phyloP scores from a whole-genome alignment of 768 basidiomycete genomes.

The Serendipita sp. region DNA sequence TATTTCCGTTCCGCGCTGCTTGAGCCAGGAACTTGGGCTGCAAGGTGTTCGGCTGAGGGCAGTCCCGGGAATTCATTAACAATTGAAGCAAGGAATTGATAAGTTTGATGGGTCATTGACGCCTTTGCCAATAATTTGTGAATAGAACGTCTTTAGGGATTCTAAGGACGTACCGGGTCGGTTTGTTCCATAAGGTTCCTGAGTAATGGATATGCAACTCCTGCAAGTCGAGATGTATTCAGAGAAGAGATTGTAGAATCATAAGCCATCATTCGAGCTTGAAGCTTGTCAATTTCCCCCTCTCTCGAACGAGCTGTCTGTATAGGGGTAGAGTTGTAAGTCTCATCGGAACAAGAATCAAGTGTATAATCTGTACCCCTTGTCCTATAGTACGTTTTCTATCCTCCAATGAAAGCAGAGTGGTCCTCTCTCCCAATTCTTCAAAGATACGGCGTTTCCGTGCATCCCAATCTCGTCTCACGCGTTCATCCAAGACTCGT shows the following conservation, averaged over 20 bases:
- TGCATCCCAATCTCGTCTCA: constrained; percentile 72
- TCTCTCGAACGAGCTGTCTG: not conserved
- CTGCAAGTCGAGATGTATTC: constrained; percentile 55
- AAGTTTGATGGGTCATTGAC: constrained; percentile 16
- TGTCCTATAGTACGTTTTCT: not conserved
- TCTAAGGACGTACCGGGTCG: constrained; percentile 32
- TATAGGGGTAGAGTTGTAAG: not conserved
- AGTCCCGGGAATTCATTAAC: constrained; percentile 59
- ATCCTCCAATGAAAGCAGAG: not conserved
- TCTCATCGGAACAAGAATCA: not conserved
- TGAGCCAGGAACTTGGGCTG: constrained; percentile 68
- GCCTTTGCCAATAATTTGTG: not conserved
- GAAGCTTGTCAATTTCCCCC: constrained; percentile 22
- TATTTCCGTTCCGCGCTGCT: constrained; percentile 69
- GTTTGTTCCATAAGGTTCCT: constrained; percentile 58
- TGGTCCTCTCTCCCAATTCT: constrained; percentile 44
- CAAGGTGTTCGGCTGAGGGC: constrained; percentile 61
- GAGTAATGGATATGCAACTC: constrained; percentile 58
- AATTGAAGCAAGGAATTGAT: constrained; percentile 61
- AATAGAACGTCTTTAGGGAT: not conserved
- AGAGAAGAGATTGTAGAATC: constrained; percentile 66
- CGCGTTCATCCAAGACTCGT: constrained; percentile 56
- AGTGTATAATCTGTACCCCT: not conserved
- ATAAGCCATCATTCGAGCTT: constrained; percentile 92
- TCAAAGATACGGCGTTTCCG: constrained; percentile 83